Evolutionary conservation across 78 protist species (phyloP).

Genomic region (Tieghemostelium lacteum): DNA sequence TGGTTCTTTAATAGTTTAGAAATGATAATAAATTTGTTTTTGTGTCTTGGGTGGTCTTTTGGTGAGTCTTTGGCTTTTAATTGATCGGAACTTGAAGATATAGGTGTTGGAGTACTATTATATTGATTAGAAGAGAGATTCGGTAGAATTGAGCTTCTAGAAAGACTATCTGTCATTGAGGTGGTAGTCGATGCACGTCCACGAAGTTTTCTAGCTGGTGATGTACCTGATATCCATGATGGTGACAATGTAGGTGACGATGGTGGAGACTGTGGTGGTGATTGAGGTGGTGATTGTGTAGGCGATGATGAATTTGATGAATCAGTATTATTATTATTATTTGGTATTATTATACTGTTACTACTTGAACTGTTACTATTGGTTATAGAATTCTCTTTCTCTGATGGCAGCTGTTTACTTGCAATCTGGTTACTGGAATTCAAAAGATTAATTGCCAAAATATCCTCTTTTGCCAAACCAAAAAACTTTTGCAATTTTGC

Average conservation of each 20-base stretch:
- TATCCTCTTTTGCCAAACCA: conserved; percentile 25
- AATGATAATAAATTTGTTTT: too few species aligned
- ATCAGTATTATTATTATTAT: background rate
- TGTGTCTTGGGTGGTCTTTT: background rate
- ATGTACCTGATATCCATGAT: conserved; percentile 65
- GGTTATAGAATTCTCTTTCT: too few species aligned
- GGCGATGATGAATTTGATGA: conserved; percentile 15
- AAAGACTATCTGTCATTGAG: background rate
- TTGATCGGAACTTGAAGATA: background rate
- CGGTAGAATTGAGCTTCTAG: background rate
- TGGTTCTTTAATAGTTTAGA: background rate
- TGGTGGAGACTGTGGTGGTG: conserved; percentile 19
- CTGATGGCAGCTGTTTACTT: too few species aligned
- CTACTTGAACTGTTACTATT: background rate
- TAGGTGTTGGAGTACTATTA: background rate
- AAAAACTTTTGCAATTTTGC: conserved; percentile 24
- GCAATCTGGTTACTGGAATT: background rate
- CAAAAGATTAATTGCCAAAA: background rate
- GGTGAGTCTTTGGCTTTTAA: background rate
- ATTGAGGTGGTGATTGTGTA: conserved; percentile 27
- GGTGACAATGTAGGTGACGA: background rate
- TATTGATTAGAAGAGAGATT: background rate
- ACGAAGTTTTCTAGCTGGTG: conserved; percentile 42
- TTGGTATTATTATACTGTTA: background rate
- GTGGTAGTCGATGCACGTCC: conserved; percentile 25